These are phyloP conservation scores for Ceratobasidium sp. DNA, from an alignment of 1,284 basidiomycete species.

Conservation along the genomic window DNA sequence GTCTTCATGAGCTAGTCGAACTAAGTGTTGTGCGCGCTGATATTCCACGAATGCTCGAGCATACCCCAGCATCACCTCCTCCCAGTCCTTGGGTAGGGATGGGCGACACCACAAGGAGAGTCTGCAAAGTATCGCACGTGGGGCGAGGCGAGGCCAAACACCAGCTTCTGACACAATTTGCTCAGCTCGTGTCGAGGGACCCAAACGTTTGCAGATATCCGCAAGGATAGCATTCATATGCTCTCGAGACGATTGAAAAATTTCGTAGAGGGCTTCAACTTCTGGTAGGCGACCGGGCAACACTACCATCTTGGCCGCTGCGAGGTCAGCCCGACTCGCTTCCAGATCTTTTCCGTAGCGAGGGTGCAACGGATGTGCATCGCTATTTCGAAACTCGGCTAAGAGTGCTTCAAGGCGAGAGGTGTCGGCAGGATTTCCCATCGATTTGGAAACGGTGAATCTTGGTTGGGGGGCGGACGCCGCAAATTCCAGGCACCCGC, in stretches of 20 bases:
- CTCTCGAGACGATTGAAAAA: not conserved
- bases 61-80: not conserved
- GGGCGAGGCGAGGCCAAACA: constrained; percentile 35
- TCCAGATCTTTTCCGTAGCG: constrained; percentile 17
- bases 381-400: not conserved
- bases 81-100: not conserved
- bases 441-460: not conserved
- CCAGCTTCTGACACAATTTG: not conserved
- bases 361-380: not conserved
- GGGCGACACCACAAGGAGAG: constrained; percentile 8
- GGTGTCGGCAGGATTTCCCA: not conserved
- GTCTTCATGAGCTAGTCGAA: not conserved
- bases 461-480: not conserved
- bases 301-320: not conserved
- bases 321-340: constrained; percentile 1
- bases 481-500: no score
- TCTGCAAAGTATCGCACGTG: constrained; percentile 11
- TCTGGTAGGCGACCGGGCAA: not conserved
- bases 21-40: constrained; percentile 23
- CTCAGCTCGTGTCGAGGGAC: not conserved
- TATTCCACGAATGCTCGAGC: constrained; percentile 28
- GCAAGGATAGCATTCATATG: not conserved
- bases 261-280: not conserved
- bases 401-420: not conserved
- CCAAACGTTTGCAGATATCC: not conserved